Evolutionary conservation across 192 early-diverging fungal genomes (phyloP).

Genomic region (Mortierella alpina): DNA sequence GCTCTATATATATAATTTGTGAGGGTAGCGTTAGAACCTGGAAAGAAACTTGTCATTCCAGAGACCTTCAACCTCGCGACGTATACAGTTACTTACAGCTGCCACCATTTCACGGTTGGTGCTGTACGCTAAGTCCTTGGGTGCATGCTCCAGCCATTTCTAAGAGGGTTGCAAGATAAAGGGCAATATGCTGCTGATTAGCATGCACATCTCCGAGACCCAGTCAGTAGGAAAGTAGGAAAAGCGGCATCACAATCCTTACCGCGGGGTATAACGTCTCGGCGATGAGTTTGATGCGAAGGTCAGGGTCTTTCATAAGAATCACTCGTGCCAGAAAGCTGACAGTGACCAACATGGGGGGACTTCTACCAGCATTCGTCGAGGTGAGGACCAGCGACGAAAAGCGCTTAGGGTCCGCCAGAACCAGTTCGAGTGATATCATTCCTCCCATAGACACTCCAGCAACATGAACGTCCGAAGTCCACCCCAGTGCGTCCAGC

Average conservation of each 20-base stretch:
- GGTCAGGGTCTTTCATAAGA: conserved; percentile 23
- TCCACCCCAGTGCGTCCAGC: conserved; percentile 82
- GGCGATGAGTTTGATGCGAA: conserved; percentile 31
- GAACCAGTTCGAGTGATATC: conserved; percentile 81
- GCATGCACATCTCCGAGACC: not conserved
- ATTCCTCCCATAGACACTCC: conserved; percentile 91
- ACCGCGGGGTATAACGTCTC: conserved; percentile 45
- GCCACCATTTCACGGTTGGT: conserved; percentile 31
- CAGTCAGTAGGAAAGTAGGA: not conserved
- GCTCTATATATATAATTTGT: not conserved
- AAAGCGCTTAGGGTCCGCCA: conserved; percentile 68
- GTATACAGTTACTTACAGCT: conserved; percentile 25
- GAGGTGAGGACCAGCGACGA: conserved; percentile 67
- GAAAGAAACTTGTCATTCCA: not conserved
- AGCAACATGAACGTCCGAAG: conserved; percentile 72
- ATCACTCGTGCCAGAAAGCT: conserved; percentile 42
- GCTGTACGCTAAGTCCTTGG: conserved; percentile 17
- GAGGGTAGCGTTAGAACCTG: not conserved
- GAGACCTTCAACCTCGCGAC: not conserved
- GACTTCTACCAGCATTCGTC: conserved; percentile 63
- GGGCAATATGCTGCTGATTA: not conserved
- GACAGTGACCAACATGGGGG: conserved; percentile 47
- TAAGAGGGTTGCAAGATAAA: conserved; percentile 1
- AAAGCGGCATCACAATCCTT: not conserved
- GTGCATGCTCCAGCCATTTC: conserved; percentile 33